Evolutionary conservation across 2,329 filamentous ascomycete species (phyloP).

Genomic region (Aspergillus clavatus): DNA sequence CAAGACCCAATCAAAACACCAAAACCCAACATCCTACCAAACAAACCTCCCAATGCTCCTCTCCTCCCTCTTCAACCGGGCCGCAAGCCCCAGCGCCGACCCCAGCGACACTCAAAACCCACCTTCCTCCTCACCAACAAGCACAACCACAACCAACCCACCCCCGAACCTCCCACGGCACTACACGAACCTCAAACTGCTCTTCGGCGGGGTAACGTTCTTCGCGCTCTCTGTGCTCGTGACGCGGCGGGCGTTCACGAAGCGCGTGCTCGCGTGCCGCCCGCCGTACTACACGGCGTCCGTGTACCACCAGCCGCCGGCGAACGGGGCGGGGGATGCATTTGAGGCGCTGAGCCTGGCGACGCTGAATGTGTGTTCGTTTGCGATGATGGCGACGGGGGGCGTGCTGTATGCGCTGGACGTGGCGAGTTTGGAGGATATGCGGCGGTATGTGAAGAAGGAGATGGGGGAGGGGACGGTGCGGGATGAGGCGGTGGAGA

Average conservation of each 20-base stretch:
- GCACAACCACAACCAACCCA: constrained; percentile 4
- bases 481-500: constrained; percentile 46
- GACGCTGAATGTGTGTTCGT: constrained; percentile 75
- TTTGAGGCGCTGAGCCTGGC: constrained; percentile 79
- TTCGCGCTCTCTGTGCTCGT: constrained; percentile 66
- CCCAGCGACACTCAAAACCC: not conserved
- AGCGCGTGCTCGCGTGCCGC: constrained; percentile 56
- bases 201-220: constrained; percentile 71
- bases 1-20: not conserved
- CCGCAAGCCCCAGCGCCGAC: too few species aligned
- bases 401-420: constrained; percentile 73
- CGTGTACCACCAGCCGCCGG: constrained; percentile 40
- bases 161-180: constrained; percentile 19
- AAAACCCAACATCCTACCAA: not conserved
- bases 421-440: constrained; percentile 63
- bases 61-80: constrained; percentile 21
- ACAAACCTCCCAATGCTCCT: too few species aligned
- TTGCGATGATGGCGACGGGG: constrained; percentile 69
- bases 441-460: constrained; percentile 56
- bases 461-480: constrained; percentile 55
- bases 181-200: constrained; percentile 48
- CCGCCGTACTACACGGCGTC: constrained; percentile 65
- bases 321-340: constrained; percentile 67
- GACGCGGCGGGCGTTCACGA: constrained; percentile 64
- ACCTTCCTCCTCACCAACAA: not conserved